Percentiles rank a stretch among this genome's conserved stretches.
Evolutionary conservation across 352 stramenopile species (phyloP).

Genomic region (Phytophthora tentaculata): DNA sequence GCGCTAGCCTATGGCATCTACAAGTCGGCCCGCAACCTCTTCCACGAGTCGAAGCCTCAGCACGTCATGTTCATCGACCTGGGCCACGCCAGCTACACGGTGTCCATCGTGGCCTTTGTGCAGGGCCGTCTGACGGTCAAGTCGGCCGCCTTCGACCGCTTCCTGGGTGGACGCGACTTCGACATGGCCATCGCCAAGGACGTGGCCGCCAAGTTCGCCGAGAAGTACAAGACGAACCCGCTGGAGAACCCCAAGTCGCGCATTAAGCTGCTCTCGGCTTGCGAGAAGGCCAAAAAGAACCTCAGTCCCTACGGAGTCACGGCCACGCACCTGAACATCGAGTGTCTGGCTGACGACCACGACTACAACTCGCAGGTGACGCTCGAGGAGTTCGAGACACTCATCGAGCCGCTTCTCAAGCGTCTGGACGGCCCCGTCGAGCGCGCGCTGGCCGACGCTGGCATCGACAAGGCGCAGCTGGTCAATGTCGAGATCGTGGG

Average conservation of each 20-base stretch:
- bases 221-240: slow-evolving; percentile 96
- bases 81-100: slow-evolving; percentile 94
- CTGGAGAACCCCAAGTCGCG: slow-evolving; percentile 93
- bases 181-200: slow-evolving; percentile 95
- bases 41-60: slow-evolving; percentile 92
- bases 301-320: slow-evolving; percentile 96
- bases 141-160: slow-evolving; percentile 92
- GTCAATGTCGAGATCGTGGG: slow-evolving; percentile 96
- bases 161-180: slow-evolving; percentile 97
- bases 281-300: slow-evolving; percentile 99
- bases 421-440: slow-evolving; percentile 89
- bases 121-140: slow-evolving; percentile 97
- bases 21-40: slow-evolving; percentile 95
- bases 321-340: slow-evolving; percentile 96
- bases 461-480: slow-evolving; percentile 92
- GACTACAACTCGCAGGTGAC: slow-evolving; percentile 97
- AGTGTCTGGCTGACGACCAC: slow-evolving; percentile 98
- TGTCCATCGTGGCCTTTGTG: slow-evolving; percentile 93
- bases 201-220: slow-evolving; percentile 95
- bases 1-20: slow-evolving; percentile 97
- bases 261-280: slow-evolving; percentile 97
- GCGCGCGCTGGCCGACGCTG: slow-evolving; percentile 86
- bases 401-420: slow-evolving; percentile 91
- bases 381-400: slow-evolving; percentile 94
- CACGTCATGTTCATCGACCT: slow-evolving; percentile 99